Conservation (phyloP, 345 rosid genomes). For the Hypericum perforatum region DNA sequence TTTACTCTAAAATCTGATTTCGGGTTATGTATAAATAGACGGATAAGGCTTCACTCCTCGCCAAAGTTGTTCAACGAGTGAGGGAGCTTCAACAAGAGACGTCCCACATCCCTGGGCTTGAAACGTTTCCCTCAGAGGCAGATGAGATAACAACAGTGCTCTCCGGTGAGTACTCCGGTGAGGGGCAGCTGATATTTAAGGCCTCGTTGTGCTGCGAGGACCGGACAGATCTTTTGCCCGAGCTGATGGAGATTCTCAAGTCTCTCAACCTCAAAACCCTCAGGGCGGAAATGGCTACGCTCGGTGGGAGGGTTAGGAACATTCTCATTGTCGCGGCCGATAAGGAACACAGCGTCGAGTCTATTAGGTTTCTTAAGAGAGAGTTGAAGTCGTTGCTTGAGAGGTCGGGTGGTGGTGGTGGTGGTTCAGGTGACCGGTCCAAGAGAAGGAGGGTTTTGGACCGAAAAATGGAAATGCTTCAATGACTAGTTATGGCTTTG, state of each 20-base stretch:
- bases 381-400: conserved; percentile 84
- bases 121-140: conserved; percentile 71
- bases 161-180: conserved; percentile 55
- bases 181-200: conserved; percentile 64
- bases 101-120: conserved; percentile 56
- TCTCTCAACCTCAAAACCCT: conserved; percentile 76
- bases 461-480: neutral
- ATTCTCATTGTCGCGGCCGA: conserved; percentile 76
- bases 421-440: conserved; percentile 41
- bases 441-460: conserved; percentile 55
- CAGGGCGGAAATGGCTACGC: conserved; percentile 74
- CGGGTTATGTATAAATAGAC: conserved; percentile 31
- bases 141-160: conserved; percentile 88
- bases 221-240: conserved; percentile 71
- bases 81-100: conserved; percentile 81
- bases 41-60: conserved; percentile 90
- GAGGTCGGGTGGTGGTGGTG: conserved; percentile 37
- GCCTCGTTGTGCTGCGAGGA: conserved; percentile 95
- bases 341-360: conserved; percentile 75
- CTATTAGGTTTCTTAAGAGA: conserved; percentile 74
- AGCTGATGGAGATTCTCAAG: conserved; percentile 67
- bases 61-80: conserved; percentile 88
- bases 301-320: conserved; percentile 76
- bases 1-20: too few relatives aligned
- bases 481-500: too few relatives aligned